These are phyloP conservation scores for Eleusine coracana DNA, from an alignment of 176 grass and related monocot genomes.

Conservation along the genomic window DNA sequence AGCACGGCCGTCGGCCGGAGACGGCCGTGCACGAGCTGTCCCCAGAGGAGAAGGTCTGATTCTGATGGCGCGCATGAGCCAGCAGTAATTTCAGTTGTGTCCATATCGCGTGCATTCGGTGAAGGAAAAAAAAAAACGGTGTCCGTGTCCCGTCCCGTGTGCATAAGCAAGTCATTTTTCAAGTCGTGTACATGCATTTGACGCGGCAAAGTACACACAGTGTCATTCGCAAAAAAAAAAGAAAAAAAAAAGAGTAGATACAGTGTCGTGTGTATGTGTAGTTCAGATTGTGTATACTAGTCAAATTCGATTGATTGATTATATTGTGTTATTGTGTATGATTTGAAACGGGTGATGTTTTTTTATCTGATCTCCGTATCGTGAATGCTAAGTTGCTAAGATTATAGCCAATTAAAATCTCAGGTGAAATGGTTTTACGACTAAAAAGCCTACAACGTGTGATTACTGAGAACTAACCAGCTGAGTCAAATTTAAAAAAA, in stretches of 20 bases:
- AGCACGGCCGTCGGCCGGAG: neutral
- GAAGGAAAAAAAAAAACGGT: neutral
- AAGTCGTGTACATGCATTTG: neutral
- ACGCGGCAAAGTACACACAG: neutral
- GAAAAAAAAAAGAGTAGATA: neutral
- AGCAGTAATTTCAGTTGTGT: neutral
- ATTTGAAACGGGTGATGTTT: too few species aligned
- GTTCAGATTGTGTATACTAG: neutral
- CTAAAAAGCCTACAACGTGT: too few species aligned
- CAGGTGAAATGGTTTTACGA: too few species aligned
- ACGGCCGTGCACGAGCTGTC: neutral
- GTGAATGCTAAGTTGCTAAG: too few species aligned
- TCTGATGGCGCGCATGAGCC: too few species aligned
- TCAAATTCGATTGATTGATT: neutral
- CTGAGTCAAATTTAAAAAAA: too few species aligned
- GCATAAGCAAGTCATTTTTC: neutral
- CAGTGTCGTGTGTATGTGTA: neutral
- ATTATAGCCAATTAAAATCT: too few species aligned
- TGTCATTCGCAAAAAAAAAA: too few species aligned
- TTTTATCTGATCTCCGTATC: too few species aligned
- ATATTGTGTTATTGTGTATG: neutral
- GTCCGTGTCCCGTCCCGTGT: too few species aligned
- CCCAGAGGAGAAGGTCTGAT: slow-evolving; percentile 30
- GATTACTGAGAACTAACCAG: too few species aligned
- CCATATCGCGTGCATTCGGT: too few species aligned